Percentiles rank a stretch among this genome's conserved stretches.
phyloP scores from a whole-genome alignment of 2,329 filamentous ascomycete genomes.

The Pseudodiploospora longispora region DNA sequence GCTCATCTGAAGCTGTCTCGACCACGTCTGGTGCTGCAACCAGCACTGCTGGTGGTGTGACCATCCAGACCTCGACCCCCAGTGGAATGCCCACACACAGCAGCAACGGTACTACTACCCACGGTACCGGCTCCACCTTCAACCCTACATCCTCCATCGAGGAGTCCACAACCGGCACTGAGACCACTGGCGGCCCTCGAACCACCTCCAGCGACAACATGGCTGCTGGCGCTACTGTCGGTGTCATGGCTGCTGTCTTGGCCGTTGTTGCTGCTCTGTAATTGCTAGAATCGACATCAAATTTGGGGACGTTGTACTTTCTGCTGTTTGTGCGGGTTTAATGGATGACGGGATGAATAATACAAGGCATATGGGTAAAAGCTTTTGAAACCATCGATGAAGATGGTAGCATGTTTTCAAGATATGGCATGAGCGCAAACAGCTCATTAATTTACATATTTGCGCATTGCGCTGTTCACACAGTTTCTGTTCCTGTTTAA shows the following conservation, averaged over 20 bases:
- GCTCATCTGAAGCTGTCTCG: not conserved
- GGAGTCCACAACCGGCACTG: slow-evolving; percentile 10
- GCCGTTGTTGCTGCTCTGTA: slow-evolving; percentile 26
- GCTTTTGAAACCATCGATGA: too few species aligned
- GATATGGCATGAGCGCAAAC: too few species aligned
- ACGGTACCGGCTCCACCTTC: not conserved
- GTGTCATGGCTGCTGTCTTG: slow-evolving; percentile 21
- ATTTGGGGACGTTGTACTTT: not conserved
- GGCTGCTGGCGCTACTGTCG: slow-evolving; percentile 18
- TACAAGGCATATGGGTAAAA: too few species aligned
- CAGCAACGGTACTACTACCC: slow-evolving; percentile 5
- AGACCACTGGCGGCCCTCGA: slow-evolving; percentile 1
- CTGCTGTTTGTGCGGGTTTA: too few species aligned
- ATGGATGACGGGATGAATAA: slow-evolving; percentile 2
- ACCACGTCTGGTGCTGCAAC: slow-evolving; percentile 2
- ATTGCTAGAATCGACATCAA: slow-evolving; percentile 1
- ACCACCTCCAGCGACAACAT: slow-evolving; percentile 11
- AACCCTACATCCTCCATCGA: slow-evolving; percentile 9
- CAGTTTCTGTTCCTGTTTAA: too few species aligned
- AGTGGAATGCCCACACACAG: not conserved
- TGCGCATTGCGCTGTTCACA: too few species aligned
- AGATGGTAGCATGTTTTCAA: too few species aligned
- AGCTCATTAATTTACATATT: too few species aligned
- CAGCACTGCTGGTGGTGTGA: slow-evolving; percentile 1
- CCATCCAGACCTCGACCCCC: slow-evolving; percentile 5